Evolutionary conservation across 495 filamentous ascomycete genomes (phyloP).

Genomic region (Jackrogersella minutella): DNA sequence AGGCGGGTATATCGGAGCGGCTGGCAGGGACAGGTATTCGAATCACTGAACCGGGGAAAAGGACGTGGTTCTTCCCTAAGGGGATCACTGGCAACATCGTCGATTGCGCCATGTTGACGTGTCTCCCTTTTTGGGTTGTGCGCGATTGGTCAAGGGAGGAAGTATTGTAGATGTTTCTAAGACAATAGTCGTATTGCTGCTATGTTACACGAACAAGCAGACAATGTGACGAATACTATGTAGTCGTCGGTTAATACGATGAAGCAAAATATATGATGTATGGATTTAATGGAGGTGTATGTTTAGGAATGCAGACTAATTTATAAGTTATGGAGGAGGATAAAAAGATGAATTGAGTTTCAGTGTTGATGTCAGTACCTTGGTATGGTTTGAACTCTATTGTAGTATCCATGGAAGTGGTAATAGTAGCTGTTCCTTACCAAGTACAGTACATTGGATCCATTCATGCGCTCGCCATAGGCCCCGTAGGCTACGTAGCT

Average conservation of each 20-base stretch:
- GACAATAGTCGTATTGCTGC: constrained; percentile 5
- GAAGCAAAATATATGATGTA: neutral
- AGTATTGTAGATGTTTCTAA: neutral
- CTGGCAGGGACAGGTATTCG: constrained; percentile 75
- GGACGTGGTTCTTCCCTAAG: constrained; percentile 73
- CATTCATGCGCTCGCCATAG: constrained; percentile 7
- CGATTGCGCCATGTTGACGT: constrained; percentile 45
- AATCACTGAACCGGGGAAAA: constrained; percentile 81
- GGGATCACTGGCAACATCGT: constrained; percentile 74
- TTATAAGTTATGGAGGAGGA: neutral
- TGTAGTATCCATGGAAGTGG: neutral
- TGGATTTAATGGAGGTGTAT: no score
- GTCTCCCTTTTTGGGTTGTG: constrained; percentile 24
- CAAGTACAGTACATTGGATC: neutral
- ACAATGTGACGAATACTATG: neutral
- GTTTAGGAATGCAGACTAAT: no score
- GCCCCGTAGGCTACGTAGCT: constrained; percentile 32
- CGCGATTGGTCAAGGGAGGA: constrained; percentile 15
- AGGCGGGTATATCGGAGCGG: constrained; percentile 81
- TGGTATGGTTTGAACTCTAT: constrained; percentile 5
- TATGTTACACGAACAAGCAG: constrained; percentile 12
- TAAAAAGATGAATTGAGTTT: constrained; percentile 5
- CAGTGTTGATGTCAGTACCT: constrained; percentile 36
- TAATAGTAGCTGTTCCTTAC: neutral
- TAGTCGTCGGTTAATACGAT: neutral